Conservation (phyloP, 805 yeast genomes). For the Saccharomycopsis microspora region DNA sequence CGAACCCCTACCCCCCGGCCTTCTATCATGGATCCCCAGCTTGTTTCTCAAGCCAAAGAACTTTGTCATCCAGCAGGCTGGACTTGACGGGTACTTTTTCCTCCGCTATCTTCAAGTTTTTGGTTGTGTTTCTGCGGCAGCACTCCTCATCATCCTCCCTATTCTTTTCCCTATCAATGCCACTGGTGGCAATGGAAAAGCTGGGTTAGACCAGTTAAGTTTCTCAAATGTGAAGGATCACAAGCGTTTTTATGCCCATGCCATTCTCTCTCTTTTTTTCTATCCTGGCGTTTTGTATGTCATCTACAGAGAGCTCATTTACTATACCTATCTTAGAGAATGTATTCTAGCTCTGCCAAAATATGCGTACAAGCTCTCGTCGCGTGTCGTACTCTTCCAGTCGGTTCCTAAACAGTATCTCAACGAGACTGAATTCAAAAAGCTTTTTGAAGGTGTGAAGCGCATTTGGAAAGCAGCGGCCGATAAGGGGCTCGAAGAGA, state of each 20-base stretch:
- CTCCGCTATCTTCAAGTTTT: slow-evolving; percentile 62
- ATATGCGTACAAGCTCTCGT: slow-evolving; percentile 61
- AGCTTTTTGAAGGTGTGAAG: slow-evolving; percentile 73
- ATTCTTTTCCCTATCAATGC: slow-evolving; percentile 81
- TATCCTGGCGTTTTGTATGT: slow-evolving; percentile 61
- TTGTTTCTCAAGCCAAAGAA: slow-evolving; percentile 57
- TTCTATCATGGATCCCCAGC: slow-evolving; percentile 58
- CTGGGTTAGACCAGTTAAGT: slow-evolving; percentile 67
- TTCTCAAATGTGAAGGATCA: slow-evolving; percentile 58
- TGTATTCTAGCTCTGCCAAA: slow-evolving; percentile 74
- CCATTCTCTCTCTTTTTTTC: slow-evolving; percentile 66
- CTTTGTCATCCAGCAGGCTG: slow-evolving; percentile 75
- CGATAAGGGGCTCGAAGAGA: slow-evolving; percentile 37
- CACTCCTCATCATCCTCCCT: slow-evolving; percentile 44
- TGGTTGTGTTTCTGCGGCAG: slow-evolving; percentile 40
- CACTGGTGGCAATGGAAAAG: slow-evolving; percentile 44
- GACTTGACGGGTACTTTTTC: slow-evolving; percentile 90
- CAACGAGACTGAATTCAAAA: slow-evolving; percentile 60
- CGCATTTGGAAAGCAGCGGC: slow-evolving; percentile 69
- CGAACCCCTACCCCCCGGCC: slow-evolving; percentile 59
- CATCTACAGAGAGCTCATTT: slow-evolving; percentile 73
- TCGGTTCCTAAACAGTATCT: slow-evolving; percentile 68
- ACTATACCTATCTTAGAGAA: slow-evolving; percentile 63
- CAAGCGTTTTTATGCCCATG: slow-evolving; percentile 77
- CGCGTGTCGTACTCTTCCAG: slow-evolving; percentile 77